Evolutionary conservation across 2,329 filamentous ascomycete genomes (phyloP), one percentile per base, ranked within the genome.

Genomic region (Penicillium sp.): DNA sequence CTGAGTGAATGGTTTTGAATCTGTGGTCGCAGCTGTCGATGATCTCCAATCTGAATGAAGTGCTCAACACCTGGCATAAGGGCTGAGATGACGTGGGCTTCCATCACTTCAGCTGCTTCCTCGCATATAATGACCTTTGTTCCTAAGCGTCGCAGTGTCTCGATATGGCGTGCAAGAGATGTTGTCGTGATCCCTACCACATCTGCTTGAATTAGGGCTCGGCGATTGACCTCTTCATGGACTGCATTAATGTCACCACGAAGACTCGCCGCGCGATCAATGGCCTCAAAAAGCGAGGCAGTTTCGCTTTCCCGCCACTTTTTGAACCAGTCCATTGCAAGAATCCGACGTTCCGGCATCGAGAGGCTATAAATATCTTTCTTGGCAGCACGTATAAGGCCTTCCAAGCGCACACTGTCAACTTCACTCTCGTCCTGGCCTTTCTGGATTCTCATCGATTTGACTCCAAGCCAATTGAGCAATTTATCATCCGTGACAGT

Each of bases 81-180:
- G 2, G 75, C 63, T 5, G 71, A 67, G 6, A 78, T 60, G 8
- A 67, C 73, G 56, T 89, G 85, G 0, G 83, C 77, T 66, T 90
- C 87, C 31, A 89, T 74, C 0, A 89, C 83, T 58, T 90, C 86
- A 0, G 82, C 87, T 1, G 87, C 87, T 63, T 90, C 87, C 66
- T 90, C 87, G 33, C 83, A 87, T 1, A 89, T 67, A 16, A 89
- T 26, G n/a, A 48, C 57, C 9, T 56, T 63, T 22, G 51, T 11
- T 16, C 45, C 25, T 22, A 61, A 0, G 1, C 53, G 48, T 3
- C 55, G 61, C 0, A 63, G 5, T 44, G 47, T 61, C 17, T 63
- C 26, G 7, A 61, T 26, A 25, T 55, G n/a, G 1, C 55, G 55
- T 4, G 55, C 51, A 12, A 61, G 53, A 7, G 41, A 41, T 17